phyloP scores from a whole-genome alignment of 148 eudicot species.

The Bassia scoparia region DNA sequence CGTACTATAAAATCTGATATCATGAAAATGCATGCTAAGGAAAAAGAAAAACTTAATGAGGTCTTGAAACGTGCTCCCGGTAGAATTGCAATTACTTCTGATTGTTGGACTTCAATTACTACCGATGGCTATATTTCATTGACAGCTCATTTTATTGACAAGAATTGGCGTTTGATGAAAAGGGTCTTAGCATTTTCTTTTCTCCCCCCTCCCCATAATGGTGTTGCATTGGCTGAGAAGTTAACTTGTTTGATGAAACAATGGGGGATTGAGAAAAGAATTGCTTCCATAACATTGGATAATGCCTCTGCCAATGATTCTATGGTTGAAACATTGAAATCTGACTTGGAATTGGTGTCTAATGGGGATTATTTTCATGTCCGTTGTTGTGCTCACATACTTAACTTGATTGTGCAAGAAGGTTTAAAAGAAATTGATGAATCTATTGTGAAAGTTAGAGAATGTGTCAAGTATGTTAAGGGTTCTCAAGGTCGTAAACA shows the following conservation, averaged over 20 bases:
- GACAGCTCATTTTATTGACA: constrained; percentile 9
- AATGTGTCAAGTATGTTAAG: constrained; percentile 15
- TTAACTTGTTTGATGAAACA: neutral
- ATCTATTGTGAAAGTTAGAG: neutral
- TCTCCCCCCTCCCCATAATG: constrained; percentile 13
- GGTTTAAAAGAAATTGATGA: neutral
- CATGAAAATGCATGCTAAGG: neutral
- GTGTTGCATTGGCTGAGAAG: neutral
- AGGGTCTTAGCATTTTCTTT: constrained; percentile 2
- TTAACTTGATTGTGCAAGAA: no score
- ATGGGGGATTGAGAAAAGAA: constrained; percentile 6
- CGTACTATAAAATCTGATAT: neutral
- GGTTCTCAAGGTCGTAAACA: constrained; percentile 11
- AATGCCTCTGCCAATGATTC: constrained; percentile 13
- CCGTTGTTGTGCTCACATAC: no score
- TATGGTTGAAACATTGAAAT: no score
- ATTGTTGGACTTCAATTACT: no score
- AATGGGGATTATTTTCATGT: no score
- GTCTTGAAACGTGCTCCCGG: neutral
- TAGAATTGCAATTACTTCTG: neutral
- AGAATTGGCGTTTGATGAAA: neutral
- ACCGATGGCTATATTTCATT: no score
- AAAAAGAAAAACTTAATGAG: neutral
- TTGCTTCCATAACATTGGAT: neutral
- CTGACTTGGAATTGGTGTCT: no score